Base-by-base conservation (phyloP, 805 yeast genomes). In the Ogataea degrootiae region DNA sequence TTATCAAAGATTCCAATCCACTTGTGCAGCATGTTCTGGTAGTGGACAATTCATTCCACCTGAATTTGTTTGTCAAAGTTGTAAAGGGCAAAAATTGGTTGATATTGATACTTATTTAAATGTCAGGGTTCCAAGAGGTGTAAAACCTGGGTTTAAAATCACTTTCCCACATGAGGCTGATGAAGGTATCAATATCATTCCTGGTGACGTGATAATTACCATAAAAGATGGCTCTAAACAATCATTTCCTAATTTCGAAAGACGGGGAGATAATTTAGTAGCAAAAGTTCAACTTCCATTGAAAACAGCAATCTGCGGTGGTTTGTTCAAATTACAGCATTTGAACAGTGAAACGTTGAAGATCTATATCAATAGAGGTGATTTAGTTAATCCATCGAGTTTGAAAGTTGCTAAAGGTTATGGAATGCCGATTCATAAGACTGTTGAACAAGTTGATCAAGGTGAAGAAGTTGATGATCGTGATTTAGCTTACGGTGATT, bases 201-300 rank as follows among this genome's bases (percentile, higher is more conserved):
- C 90, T 0, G 91, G 91, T 2, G 87, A 85, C 60, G 83, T 85
- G 6, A 66, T 83, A 3, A 74, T 85, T 9, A 77, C 75, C 1
- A 61, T 85, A 22, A 42, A 47, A 21, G 62, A 60, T 42, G 70
- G 71, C 36, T 75, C 76, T 53, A 47, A 50, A 12, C 50, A 47
- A 6, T 65, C 39, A 4, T 49, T 69, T 41, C 55, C 59, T 5
- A 55, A 51, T 17, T 72, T 77, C 46, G 68, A 68, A 14, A 67
- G 85, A 50, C 35, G 41, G 34, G 60, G 57, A 1, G 44, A 58
- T 42, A 51, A 63, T 45, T 42, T 63, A 39, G 37, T 55, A 15
- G 48, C 61, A 4, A 49, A 49, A 9, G 52, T 55, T 15, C 45
- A 48, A 8, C 38, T 63, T 17, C 51, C 63, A 3, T 45, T 63